Base-by-base conservation (phyloP, 1,284 basidiomycete species). In the Ustilago xerochloae region DNA sequence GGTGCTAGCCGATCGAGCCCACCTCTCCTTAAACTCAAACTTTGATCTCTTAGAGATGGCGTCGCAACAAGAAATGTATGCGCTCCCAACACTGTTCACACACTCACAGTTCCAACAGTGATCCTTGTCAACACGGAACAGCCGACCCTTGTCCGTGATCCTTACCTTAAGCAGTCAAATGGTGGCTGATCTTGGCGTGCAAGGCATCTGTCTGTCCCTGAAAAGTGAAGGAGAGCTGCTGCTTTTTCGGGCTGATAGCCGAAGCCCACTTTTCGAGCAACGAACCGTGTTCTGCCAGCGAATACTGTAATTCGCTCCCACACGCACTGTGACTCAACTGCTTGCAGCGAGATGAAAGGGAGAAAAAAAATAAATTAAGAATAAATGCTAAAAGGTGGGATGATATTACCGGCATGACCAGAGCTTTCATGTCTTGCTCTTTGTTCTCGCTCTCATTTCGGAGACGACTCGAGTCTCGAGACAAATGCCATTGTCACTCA, bases 241-340 rank as follows among this genome's bases (percentile, higher is more conserved):
- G 35, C 32, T 35, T 35, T 35, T 35, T 35, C 32, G n/a, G n/a
- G n/a, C n/a, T n/a, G n/a, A n/a, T n/a, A 35, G 32, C 32, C 32
- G 32, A 35, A 35, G n/a, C n/a, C n/a, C n/a, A n/a, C n/a, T n/a
- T n/a, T n/a, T n/a, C n/a, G n/a, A 24, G 22, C 22, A 49, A 32
- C 29, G 29, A 49, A 49, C 16, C 18, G 29, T 30, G 32, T 6
- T n/a, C 18, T 49, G 48, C 48, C 48, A 49, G 48, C 48, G 33
- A 32, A 32, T 32, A 49, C 10, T 33, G 5, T 39, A 16, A 16
- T 20, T 20, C 18, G 5, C 4, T 6, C 47, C 12, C n/a, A 28
- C 47, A 50, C 30, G 48, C 48, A 50, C 13, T 15, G 41, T 43
- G 41, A 43, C 41, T 26, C 41, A 43, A 24, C 41, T 43, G 41